phyloP scores from a whole-genome alignment of 805 yeast species.

The Saccharomycopsis fermentans region DNA sequence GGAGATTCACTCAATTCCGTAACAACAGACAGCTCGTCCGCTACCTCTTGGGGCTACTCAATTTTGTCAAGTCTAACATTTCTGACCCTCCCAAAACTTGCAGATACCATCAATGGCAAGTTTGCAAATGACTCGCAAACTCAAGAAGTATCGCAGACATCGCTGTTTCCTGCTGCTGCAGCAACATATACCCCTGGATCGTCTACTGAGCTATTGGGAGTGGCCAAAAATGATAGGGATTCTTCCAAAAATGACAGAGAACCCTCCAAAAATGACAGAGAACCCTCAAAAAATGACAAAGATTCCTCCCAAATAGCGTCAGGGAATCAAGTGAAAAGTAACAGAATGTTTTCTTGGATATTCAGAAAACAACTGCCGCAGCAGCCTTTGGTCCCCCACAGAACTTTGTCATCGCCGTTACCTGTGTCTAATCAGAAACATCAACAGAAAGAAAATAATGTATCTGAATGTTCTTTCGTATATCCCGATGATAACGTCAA shows the following conservation, averaged over 20 bases:
- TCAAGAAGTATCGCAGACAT: too few relatives aligned
- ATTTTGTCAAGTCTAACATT: constrained; percentile 9
- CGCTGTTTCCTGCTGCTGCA: background rate
- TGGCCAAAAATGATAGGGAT: background rate
- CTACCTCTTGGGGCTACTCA: background rate
- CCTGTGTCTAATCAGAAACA: background rate
- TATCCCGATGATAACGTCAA: background rate
- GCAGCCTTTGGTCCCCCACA: background rate
- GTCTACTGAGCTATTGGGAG: background rate
- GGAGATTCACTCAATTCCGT: background rate
- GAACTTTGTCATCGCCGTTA: background rate
- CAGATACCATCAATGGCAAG: background rate
- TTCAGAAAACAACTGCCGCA: background rate
- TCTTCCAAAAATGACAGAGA: background rate
- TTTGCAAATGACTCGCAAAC: background rate
- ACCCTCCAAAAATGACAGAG: background rate
- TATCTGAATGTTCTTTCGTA: background rate
- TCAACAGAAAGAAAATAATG: background rate
- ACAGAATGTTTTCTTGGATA: background rate
- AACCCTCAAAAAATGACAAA: background rate
- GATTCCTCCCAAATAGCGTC: too few relatives aligned
- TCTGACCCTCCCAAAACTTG: constrained; percentile 13
- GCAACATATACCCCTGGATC: background rate
- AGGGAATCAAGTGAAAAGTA: background rate
- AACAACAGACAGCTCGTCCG: too few relatives aligned